Conservation (phyloP, 768 basidiomycete genomes). For the Rhodotorula sphaerocarpa region DNA sequence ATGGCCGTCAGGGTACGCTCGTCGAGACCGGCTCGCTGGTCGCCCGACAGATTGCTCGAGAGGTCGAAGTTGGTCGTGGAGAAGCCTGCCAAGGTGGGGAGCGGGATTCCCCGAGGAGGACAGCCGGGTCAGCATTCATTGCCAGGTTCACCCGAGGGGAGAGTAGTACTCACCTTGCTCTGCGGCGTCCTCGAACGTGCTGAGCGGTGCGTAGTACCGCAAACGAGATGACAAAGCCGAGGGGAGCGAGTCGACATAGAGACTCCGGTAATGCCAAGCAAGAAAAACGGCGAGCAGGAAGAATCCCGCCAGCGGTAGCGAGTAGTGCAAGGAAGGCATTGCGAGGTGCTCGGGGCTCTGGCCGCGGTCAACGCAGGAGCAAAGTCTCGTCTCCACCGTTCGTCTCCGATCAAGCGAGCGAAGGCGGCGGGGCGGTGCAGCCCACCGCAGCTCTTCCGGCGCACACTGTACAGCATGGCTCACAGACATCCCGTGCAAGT, state of each 20-base stretch:
- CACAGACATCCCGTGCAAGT: background rate
- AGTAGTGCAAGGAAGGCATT: background rate
- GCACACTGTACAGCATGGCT: background rate
- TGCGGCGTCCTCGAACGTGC: slow-evolving; percentile 33
- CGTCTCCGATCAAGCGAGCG: too few species aligned
- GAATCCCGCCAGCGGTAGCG: slow-evolving; percentile 11
- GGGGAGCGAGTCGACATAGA: slow-evolving; percentile 30
- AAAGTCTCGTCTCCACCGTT: too few species aligned
- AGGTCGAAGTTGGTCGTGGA: slow-evolving; percentile 31
- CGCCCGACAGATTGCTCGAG: slow-evolving; percentile 23
- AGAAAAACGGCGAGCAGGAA: slow-evolving; percentile 12
- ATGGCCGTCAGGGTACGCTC: slow-evolving; percentile 34
- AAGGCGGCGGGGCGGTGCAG: too few species aligned
- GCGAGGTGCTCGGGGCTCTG: too few species aligned
- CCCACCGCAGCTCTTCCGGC: too few species aligned
- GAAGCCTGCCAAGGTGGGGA: slow-evolving; percentile 14
- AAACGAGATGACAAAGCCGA: slow-evolving; percentile 25
- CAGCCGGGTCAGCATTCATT: too few species aligned
- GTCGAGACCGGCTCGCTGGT: slow-evolving; percentile 30
- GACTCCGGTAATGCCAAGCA: slow-evolving; percentile 25
- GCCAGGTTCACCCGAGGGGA: background rate
- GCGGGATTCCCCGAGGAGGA: background rate
- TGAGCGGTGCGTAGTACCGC: slow-evolving; percentile 33
- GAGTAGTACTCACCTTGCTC: slow-evolving; percentile 20
- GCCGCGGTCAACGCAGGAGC: too few species aligned